Evolutionary conservation across 2,329 filamentous ascomycete genomes (phyloP).

Genomic region (Cadophora sp.): DNA sequence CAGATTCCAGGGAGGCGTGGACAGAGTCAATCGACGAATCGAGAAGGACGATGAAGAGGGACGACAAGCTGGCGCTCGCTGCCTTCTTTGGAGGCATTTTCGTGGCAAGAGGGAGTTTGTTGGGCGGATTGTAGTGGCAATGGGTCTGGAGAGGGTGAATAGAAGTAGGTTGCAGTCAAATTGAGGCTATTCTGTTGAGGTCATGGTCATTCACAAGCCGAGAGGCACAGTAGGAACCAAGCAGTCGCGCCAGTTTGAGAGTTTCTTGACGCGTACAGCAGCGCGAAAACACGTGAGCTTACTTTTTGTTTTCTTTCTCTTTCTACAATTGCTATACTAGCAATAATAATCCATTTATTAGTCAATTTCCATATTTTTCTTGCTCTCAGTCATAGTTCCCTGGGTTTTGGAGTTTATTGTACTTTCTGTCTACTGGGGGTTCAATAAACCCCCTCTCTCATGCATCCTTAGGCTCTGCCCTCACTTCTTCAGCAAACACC

Average conservation of each 20-base stretch:
- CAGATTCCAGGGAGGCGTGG: conserved; percentile 30
- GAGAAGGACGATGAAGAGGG: conserved; percentile 28
- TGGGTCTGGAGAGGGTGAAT: background rate
- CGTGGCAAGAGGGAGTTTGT: background rate
- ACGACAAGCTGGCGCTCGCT: conserved; percentile 1
- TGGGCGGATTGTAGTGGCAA: background rate
- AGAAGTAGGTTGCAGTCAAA: background rate
- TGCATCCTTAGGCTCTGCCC: too few relatives aligned
- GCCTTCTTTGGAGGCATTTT: conserved; percentile 35
- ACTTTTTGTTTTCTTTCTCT: background rate
- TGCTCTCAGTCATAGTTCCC: too few relatives aligned
- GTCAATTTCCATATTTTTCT: too few relatives aligned
- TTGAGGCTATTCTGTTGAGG: background rate
- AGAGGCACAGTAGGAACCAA: conserved; percentile 6
- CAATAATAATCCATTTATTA: too few relatives aligned
- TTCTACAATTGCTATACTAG: background rate
- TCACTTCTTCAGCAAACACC: too few relatives aligned
- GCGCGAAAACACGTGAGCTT: conserved; percentile 1
- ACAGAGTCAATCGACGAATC: conserved; percentile 25
- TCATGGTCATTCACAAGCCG: conserved; percentile 1
- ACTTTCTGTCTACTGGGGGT: too few relatives aligned
- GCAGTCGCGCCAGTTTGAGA: background rate
- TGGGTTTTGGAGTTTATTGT: too few relatives aligned
- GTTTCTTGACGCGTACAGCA: too few relatives aligned
- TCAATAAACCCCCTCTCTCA: too few relatives aligned